These are phyloP conservation scores for Tuctoria greenei DNA, from an alignment of 176 grass and related monocot genomes.

Conservation along the genomic window DNA sequence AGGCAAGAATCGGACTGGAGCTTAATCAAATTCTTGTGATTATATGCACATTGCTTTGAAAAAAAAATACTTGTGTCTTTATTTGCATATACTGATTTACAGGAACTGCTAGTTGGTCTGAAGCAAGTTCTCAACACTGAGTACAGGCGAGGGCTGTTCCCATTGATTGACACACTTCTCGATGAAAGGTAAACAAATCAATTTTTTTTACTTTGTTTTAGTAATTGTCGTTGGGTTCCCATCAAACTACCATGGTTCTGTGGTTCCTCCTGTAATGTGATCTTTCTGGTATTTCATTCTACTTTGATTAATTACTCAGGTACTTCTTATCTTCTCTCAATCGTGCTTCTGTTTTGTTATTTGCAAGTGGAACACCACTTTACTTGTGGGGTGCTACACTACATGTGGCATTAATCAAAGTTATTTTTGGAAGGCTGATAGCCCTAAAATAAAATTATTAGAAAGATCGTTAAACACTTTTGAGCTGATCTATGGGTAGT, in stretches of 20 bases:
- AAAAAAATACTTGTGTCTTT: constrained; percentile 1
- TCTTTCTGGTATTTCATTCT: constrained; percentile 17
- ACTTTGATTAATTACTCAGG: neutral
- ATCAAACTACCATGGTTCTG: neutral
- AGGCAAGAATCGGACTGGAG: constrained; percentile 45
- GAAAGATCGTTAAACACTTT: constrained; percentile 5
- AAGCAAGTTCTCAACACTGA: constrained; percentile 97
- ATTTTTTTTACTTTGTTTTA: constrained; percentile 4
- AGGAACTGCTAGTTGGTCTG: constrained; percentile 93
- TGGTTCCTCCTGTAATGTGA: constrained; percentile 5
- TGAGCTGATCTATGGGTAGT: neutral
- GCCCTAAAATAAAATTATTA: neutral
- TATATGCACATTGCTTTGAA: constrained; percentile 29
- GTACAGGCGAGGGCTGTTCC: constrained; percentile 81
- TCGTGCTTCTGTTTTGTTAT: constrained; percentile 4
- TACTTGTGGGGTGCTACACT: constrained; percentile 5
- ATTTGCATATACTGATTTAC: constrained; percentile 28
- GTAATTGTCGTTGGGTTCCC: neutral
- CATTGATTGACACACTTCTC: constrained; percentile 98
- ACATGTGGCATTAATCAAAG: neutral
- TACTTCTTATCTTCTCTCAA: constrained; percentile 1
- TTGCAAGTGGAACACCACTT: constrained; percentile 15
- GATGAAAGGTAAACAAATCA: constrained; percentile 76
- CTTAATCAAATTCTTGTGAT: neutral
- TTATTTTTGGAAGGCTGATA: constrained; percentile 28